Percentiles rank a stretch among this genome's conserved stretches.
Conservation (phyloP, 2,329 filamentous ascomycete species). For the Exophiala sp. region DNA sequence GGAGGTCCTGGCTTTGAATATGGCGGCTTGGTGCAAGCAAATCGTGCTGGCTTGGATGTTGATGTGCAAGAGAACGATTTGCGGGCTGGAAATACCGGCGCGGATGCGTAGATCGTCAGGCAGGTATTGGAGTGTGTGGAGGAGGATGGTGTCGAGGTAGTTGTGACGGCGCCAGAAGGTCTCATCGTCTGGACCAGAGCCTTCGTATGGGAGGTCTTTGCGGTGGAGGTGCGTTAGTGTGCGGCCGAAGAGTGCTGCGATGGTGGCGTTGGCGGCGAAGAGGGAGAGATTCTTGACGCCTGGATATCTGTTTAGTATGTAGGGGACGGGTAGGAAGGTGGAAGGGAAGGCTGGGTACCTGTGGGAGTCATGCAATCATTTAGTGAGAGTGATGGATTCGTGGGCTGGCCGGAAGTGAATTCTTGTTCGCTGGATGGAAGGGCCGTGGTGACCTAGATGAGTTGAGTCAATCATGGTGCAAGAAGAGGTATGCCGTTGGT, state of each 20-base stretch:
- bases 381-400: background rate
- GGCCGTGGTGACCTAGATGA: background rate
- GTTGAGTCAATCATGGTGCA: too few relatives aligned
- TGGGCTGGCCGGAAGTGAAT: background rate
- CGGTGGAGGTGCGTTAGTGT: constrained; percentile 5
- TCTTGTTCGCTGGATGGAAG: constrained; percentile 4
- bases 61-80: constrained; percentile 1
- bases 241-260: background rate
- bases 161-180: constrained; percentile 1
- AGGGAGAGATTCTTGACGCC: constrained; percentile 1
- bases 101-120: background rate
- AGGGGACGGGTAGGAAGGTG: too few relatives aligned
- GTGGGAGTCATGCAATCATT: too few relatives aligned
- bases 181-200: too few relatives aligned
- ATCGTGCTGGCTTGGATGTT: constrained; percentile 7
- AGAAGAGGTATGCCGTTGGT: too few relatives aligned
- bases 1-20: background rate
- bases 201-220: background rate
- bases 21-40: constrained; percentile 4
- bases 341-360: too few relatives aligned
- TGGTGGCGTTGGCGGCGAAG: constrained; percentile 4
- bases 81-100: background rate
- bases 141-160: constrained; percentile 1
- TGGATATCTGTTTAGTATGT: too few relatives aligned
- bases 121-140: constrained; percentile 4